Percentiles rank a stretch among this genome's conserved stretches.
These are phyloP conservation scores for Gossypium trilobum DNA, from an alignment of 441 rosid species.

Conservation along the genomic window DNA sequence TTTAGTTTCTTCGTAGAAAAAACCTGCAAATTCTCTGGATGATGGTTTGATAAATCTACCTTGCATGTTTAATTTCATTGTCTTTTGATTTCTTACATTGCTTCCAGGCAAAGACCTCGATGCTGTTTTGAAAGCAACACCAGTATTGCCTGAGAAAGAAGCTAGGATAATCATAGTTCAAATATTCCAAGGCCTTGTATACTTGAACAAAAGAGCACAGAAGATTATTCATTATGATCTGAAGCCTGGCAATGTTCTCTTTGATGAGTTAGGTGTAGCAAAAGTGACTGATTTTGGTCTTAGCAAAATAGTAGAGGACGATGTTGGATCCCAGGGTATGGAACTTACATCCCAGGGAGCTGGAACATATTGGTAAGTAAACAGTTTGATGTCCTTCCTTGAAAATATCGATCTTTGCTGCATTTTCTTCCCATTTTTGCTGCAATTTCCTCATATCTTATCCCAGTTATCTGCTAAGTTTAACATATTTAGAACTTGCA, in stretches of 20 bases:
- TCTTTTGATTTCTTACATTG: neutral
- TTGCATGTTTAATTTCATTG: constrained; percentile 13
- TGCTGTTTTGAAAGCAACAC: constrained; percentile 89
- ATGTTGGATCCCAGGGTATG: constrained; percentile 95
- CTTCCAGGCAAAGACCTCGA: constrained; percentile 92
- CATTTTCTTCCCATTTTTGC: neutral
- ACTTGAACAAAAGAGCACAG: constrained; percentile 73
- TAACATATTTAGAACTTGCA: neutral
- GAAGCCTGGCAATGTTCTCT: constrained; percentile 96
- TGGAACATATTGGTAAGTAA: constrained; percentile 91
- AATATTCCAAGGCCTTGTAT: constrained; percentile 90
- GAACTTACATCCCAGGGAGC: constrained; percentile 99
- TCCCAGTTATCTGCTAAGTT: neutral
- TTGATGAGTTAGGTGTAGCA: constrained; percentile 90
- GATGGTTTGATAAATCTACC: constrained; percentile 7
- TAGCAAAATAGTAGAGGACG: constrained; percentile 91
- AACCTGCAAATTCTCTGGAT: neutral
- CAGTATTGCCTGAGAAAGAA: constrained; percentile 86
- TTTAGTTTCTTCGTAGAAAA: neutral
- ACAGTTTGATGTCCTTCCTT: neutral
- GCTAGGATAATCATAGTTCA: constrained; percentile 88
- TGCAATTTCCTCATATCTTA: neutral
- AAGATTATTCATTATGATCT: constrained; percentile 95
- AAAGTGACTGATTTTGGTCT: constrained; percentile 99
- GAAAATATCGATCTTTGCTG: neutral